Base-by-base conservation (phyloP, 345 rosid species). In the Erucastrum elatum region DNA sequence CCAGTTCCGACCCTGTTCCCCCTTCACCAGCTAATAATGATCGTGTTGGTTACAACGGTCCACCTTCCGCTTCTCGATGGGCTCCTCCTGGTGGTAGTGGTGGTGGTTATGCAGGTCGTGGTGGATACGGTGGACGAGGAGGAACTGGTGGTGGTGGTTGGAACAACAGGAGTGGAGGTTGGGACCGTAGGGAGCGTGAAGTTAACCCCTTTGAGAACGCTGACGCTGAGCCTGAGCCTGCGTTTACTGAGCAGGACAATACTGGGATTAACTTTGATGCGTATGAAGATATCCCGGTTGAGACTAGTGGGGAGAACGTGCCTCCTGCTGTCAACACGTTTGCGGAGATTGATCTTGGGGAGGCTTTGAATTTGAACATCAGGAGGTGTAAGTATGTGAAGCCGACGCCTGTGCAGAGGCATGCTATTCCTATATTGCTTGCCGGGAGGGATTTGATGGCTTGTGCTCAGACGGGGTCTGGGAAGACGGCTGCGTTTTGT, bases 381-480 rank as follows among this genome's bases (percentile, higher is more conserved):
- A 84, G 83, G 29, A 90, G 97, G 86, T 95, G 99, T 83, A 95
- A 91, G 83, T 95, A 95, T 80, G 97, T 95, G 75, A 95, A 86
- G 87, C 99, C 99, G 0, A 95, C 99, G 7, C 99, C 98, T 6
- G 93, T 95, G 35, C 98, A 95, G 84, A 91, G 99, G 12, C 83
- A 95, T 81, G 90, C 98, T 0, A 95, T 95, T 53, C 99, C 99
- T 1, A 95, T 95, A 61, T 84, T 91, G 59, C 83, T 95, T 68
- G 84, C 72, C 0, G 97, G 99, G 56, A 82, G 99, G 68, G 99
- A 95, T 79, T 82, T 95, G 88, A 95, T 95, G 99, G 99, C 99
- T 8, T 95, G 99, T 86, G 99, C 99, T 29, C 99, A 95, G 87
- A 95, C 99, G 72, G 99, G 99, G 56, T 94, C 98, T 39, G 98